phyloP scores from a whole-genome alignment of 805 yeast genomes.

The Wickerhamiella kazuoi region DNA sequence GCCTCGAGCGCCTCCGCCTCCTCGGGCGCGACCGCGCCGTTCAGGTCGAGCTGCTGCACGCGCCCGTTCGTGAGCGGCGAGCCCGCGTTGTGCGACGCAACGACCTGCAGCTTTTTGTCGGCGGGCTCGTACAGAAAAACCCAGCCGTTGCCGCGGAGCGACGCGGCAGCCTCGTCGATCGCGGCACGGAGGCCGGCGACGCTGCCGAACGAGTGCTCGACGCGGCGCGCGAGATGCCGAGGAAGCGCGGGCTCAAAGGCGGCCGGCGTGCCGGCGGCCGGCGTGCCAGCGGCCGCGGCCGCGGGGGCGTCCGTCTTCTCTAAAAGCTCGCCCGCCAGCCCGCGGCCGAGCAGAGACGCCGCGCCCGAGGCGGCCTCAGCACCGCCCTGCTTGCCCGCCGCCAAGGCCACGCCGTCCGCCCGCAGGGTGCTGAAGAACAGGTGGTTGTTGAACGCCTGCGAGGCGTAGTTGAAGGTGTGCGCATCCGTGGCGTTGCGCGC shows the following conservation, averaged over 20 bases:
- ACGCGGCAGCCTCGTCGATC: slow-evolving; percentile 46
- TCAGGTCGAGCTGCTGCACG: slow-evolving; percentile 58
- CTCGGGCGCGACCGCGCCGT: slow-evolving; percentile 43
- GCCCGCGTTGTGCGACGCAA: slow-evolving; percentile 83
- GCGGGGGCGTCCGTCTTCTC: neutral
- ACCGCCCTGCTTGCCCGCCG: too few relatives aligned
- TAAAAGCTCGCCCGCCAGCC: too few relatives aligned
- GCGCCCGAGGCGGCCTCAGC: too few relatives aligned
- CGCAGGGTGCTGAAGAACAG: slow-evolving; percentile 35
- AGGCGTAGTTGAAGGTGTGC: slow-evolving; percentile 67
- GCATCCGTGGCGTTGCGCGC: slow-evolving; percentile 50
- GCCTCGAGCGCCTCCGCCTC: slow-evolving; percentile 31
- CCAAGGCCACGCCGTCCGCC: neutral
- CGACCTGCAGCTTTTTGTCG: slow-evolving; percentile 34
- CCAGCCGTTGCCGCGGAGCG: slow-evolving; percentile 75
- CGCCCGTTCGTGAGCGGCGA: slow-evolving; percentile 46
- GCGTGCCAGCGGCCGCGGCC: slow-evolving; percentile 1
- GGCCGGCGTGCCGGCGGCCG: neutral
- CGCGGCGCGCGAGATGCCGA: slow-evolving; percentile 22
- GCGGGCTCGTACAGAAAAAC: slow-evolving; percentile 68
- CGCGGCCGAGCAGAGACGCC: too few relatives aligned
- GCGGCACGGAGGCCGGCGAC: slow-evolving; percentile 57
- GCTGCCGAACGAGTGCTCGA: slow-evolving; percentile 54
- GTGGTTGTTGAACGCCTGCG: slow-evolving; percentile 86
- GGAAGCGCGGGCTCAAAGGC: too few relatives aligned